phyloP scores from a whole-genome alignment of 169 alveolate species.

The Plasmodium gaboni region DNA sequence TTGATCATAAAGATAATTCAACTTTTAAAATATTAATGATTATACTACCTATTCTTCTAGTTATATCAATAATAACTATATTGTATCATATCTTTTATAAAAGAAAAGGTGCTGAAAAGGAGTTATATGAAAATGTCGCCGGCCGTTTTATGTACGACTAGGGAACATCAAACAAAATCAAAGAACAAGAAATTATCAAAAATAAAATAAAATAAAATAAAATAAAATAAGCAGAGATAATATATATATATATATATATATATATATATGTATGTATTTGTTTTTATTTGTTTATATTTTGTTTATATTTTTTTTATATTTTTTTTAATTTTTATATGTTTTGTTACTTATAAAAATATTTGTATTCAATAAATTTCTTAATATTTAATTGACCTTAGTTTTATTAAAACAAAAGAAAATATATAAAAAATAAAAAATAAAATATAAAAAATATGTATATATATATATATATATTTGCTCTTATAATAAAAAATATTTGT shows the following conservation, averaged over 20 bases:
- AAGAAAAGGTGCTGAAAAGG: constrained; percentile 69
- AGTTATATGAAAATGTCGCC: constrained; percentile 69
- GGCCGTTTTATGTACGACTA: constrained; percentile 71
- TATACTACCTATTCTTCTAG: constrained; percentile 22
- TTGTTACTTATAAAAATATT: no score
- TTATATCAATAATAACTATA: constrained; percentile 30
- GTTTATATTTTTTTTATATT: not conserved
- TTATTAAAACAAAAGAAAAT: no score
- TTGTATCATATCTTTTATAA: constrained; percentile 56
- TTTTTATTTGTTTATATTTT: not conserved
- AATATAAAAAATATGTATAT: no score
- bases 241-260: not conserved
- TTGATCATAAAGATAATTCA: constrained; percentile 24
- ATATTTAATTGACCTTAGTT: no score
- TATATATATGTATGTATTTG: not conserved
- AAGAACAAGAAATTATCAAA: not conserved
- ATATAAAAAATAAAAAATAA: no score
- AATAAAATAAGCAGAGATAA: not conserved
- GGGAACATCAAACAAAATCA: not conserved
- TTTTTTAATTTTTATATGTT: not conserved
- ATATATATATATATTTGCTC: no score
- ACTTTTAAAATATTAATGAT: constrained; percentile 27
- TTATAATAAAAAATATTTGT: no score
- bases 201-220: not conserved
- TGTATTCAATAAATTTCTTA: no score